Base-by-base conservation (phyloP, 805 yeast genomes). In the Blastobotrys attinorum region DNA sequence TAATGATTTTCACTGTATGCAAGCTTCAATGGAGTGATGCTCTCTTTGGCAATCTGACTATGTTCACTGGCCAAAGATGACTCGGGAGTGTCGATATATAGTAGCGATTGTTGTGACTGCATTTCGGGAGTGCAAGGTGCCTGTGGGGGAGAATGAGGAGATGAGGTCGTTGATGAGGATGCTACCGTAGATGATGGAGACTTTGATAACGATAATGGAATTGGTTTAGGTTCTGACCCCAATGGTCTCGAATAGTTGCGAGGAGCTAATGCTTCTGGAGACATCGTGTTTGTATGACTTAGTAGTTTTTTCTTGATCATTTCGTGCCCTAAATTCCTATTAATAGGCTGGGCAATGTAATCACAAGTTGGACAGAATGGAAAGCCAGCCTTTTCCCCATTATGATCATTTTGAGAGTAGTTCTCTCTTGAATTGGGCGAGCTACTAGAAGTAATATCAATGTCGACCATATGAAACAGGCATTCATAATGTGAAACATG, bases 401-500 rank as follows among this genome's bases (percentile, higher is more conserved):
- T 35, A 7, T 31, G 27, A 8, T 40, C 17, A n/a, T n/a, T n/a
- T n/a, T n/a, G n/a, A n/a, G n/a, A n/a, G n/a, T n/a, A n/a, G n/a
- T n/a, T n/a, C n/a, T n/a, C n/a, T n/a, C n/a, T n/a, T n/a, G n/a
- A n/a, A n/a, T n/a, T n/a, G n/a, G n/a, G n/a, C n/a, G n/a, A n/a
- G n/a, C n/a, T n/a, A n/a, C n/a, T n/a, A n/a, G n/a, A n/a, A n/a
- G n/a, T n/a, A 10, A 21, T 20, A 5, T 15, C 13, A 17, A 46
- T 34, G 32, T 48, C 48, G 8, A 41, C 36, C 36, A 48, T 23
- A 21, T 46, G 37, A 4, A 22, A 20, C 18, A 52, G 39, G 36
- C 55, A 52, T 22, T 50, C 41, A 40, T 31, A 52, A 37, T 52
- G 55, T 21, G 49, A 29, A 20, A 50, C 44, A 27, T 52, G 52